Evolutionary conservation across 2,329 filamentous ascomycete genomes (phyloP).

Genomic region (Diatrype stigma): DNA sequence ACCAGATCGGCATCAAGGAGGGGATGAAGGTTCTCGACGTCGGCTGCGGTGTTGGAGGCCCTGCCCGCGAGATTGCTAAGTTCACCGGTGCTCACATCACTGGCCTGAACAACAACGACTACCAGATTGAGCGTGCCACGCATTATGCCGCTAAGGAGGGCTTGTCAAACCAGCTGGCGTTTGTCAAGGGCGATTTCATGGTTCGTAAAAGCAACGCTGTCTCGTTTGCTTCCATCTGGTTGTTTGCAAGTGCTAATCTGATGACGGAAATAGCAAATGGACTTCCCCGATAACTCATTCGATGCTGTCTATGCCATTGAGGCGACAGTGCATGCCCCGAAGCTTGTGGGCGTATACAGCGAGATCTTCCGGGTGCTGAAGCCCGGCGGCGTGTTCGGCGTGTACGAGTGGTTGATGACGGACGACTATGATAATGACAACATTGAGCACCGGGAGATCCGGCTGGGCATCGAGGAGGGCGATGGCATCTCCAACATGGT

Average conservation of each 20-base stretch:
- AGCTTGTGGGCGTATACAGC: slow-evolving; percentile 84
- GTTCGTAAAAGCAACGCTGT: too few relatives aligned
- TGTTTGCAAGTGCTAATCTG: neutral
- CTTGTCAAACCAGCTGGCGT: slow-evolving; percentile 73
- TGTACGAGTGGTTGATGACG: slow-evolving; percentile 99
- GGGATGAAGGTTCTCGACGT: slow-evolving; percentile 91
- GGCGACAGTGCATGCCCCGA: slow-evolving; percentile 91
- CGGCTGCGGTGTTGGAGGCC: slow-evolving; percentile 93
- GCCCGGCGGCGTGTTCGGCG: slow-evolving; percentile 91
- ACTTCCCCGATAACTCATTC: slow-evolving; percentile 85
- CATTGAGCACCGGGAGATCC: slow-evolving; percentile 80
- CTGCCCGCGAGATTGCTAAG: slow-evolving; percentile 92
- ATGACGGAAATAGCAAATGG: slow-evolving; percentile 66
- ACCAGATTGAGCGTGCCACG: slow-evolving; percentile 94
- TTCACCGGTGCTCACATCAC: slow-evolving; percentile 87
- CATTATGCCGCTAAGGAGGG: slow-evolving; percentile 79
- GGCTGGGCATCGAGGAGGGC: slow-evolving; percentile 90
- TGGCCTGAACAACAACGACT: slow-evolving; percentile 98
- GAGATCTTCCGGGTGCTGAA: slow-evolving; percentile 95
- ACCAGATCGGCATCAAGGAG: slow-evolving; percentile 80
- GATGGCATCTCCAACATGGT: slow-evolving; percentile 99
- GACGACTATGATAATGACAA: slow-evolving; percentile 90
- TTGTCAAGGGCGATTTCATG: slow-evolving; percentile 98
- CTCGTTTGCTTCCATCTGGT: neutral
- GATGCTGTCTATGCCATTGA: slow-evolving; percentile 97